A percentile compares a stretch with the other conserved stretches of the same genome.
These are phyloP conservation scores for Laetiporus sulphureus DNA, from an alignment of 1,284 basidiomycete genomes.

Conservation along the genomic window DNA sequence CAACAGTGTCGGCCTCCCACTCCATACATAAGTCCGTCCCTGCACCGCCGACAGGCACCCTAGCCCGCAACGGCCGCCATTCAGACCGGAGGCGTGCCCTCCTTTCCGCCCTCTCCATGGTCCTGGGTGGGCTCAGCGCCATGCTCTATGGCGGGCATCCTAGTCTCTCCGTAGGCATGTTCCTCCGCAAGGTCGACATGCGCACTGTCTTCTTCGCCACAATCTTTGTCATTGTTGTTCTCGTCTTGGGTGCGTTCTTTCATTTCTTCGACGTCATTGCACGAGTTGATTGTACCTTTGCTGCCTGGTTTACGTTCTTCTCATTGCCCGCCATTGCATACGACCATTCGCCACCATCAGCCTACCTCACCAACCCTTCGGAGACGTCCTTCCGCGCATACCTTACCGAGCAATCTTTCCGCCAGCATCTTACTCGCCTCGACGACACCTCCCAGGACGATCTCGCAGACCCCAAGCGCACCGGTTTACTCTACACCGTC, in stretches of 20 bases:
- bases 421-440: constrained; percentile 85
- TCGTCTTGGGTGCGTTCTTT: constrained; percentile 60
- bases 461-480: constrained; percentile 27
- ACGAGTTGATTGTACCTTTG: constrained; percentile 12
- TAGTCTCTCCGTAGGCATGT: constrained; percentile 37
- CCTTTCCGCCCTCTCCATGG: constrained; percentile 54
- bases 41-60: constrained; percentile 32
- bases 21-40: constrained; percentile 17
- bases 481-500: constrained; percentile 29
- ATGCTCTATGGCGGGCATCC: constrained; percentile 52
- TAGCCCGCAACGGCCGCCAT: constrained; percentile 24
- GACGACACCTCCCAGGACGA: constrained; percentile 61
- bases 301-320: constrained; percentile 11
- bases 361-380: constrained; percentile 89
- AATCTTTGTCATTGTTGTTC: constrained; percentile 58
- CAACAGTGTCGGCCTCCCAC: constrained; percentile 36
- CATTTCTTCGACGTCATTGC: constrained; percentile 5
- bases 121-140: constrained; percentile 50
- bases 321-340: neutral
- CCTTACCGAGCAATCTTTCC: constrained; percentile 93
- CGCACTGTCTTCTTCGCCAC: constrained; percentile 61
- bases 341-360: constrained; percentile 35
- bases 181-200: constrained; percentile 54
- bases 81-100: constrained; percentile 26
- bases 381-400: constrained; percentile 90